Evolutionary conservation across 1,139 yeast genomes (phyloP).

Genomic region (Hyphopichia fennica): DNA sequence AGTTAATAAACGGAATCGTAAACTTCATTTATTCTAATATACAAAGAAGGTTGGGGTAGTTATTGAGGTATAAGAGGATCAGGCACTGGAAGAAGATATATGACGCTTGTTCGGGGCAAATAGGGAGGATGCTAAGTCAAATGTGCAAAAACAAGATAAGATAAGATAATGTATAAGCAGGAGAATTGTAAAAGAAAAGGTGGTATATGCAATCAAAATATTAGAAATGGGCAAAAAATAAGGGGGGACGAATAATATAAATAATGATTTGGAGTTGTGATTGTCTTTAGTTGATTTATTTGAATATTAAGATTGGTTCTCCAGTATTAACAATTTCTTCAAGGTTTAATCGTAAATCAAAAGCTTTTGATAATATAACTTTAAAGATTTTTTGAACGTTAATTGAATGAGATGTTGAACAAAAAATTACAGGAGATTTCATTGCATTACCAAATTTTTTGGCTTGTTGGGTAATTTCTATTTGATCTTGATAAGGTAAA

Average conservation of each 20-base stretch:
- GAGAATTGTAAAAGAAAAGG: background rate
- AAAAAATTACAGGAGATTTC: slow-evolving; percentile 87
- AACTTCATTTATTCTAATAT: slow-evolving; percentile 1
- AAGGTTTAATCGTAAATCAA: slow-evolving; percentile 78
- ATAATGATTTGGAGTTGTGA: background rate
- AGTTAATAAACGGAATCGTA: background rate
- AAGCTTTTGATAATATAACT: slow-evolving; percentile 86
- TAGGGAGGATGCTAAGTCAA: too few relatives aligned
- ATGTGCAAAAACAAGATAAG: background rate
- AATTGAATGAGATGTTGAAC: slow-evolving; percentile 90
- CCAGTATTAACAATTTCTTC: slow-evolving; percentile 85
- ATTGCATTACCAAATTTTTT: slow-evolving; percentile 86
- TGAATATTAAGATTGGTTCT: slow-evolving; percentile 84
- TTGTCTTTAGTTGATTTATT: slow-evolving; percentile 13
- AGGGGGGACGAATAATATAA: background rate
- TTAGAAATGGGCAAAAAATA: background rate
- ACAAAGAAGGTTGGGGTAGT: background rate
- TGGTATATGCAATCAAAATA: background rate
- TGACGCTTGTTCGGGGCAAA: too few relatives aligned
- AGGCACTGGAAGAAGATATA: background rate
- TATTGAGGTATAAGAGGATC: background rate
- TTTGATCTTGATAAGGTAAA: slow-evolving; percentile 77
- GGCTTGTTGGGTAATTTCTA: slow-evolving; percentile 82
- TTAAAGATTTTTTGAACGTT: slow-evolving; percentile 95
- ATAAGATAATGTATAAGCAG: background rate